phyloP scores from a whole-genome alignment of 495 filamentous ascomycete species.

The Annulohypoxylon moriforme region DNA sequence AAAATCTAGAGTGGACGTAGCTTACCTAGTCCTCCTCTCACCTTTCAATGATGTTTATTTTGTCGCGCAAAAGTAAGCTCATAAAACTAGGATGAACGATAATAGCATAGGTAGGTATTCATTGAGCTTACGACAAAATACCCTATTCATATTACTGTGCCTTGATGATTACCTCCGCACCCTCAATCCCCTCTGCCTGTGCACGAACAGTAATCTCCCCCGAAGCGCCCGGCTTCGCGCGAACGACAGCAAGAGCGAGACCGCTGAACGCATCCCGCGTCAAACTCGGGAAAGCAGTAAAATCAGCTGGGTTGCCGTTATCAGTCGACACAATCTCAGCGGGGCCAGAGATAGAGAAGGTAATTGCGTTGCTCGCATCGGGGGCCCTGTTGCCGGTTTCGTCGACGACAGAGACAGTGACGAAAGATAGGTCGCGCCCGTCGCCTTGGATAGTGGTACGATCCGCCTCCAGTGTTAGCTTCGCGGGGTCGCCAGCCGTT shows the following conservation, averaged over 20 bases:
- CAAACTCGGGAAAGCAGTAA: slow-evolving; percentile 55
- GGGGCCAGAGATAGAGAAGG: slow-evolving; percentile 52
- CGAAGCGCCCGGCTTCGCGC: slow-evolving; percentile 44
- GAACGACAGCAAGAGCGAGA: slow-evolving; percentile 56
- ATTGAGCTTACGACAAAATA: background rate
- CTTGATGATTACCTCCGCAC: slow-evolving; percentile 34
- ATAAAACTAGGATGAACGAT: background rate
- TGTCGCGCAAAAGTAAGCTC: background rate
- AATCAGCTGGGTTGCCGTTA: slow-evolving; percentile 60
- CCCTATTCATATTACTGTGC: background rate
- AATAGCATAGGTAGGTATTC: background rate
- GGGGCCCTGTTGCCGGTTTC: slow-evolving; percentile 52
- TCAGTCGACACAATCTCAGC: slow-evolving; percentile 60
- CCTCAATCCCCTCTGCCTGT: slow-evolving; percentile 45
- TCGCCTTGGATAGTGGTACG: slow-evolving; percentile 52
- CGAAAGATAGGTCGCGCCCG: slow-evolving; percentile 56
- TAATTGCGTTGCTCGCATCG: slow-evolving; percentile 53
- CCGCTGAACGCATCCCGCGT: slow-evolving; percentile 59
- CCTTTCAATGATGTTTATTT: no score
- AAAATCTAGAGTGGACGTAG: no score
- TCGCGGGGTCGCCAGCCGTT: slow-evolving; percentile 50
- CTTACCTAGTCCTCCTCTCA: no score
- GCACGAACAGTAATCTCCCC: slow-evolving; percentile 54
- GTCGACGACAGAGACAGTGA: slow-evolving; percentile 58
- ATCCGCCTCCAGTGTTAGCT: slow-evolving; percentile 52